Base-by-base conservation (phyloP, 495 filamentous ascomycete species). In the Podospora comata region DNA sequence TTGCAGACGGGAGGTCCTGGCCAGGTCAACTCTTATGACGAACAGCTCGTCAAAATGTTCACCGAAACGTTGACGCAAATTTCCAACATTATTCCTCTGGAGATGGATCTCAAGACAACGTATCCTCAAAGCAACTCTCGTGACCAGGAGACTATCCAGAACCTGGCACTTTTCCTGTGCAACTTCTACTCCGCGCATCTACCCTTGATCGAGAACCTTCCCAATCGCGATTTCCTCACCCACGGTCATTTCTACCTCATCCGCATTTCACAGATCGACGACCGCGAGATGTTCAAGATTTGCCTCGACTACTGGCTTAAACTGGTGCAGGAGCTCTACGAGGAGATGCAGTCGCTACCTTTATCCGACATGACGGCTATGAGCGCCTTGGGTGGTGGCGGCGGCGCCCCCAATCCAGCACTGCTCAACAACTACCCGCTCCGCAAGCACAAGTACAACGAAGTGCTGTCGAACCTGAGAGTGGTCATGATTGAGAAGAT, bases 401-500 rank as follows among this genome's bases (percentile, higher is more conserved):
- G 79, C 56, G 94, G 93, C 32, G 94, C 94, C 0, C 89, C 92
- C 53, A 91, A 97, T 78, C 94, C 95, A 2, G 86, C 80, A 54
- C 82, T 94, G 13, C 83, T 98, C 62, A 87, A 86, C 69, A 94
- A 91, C 77, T 96, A 94, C 73, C 93, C 96, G 23, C 84, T 99
- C 26, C 88, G 96, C 39, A 98, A 98, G 82, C 94, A 99, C 83
- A 97, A 97, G 79, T 99, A 98, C 76, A 89, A 89, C 68, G 92
- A 96, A 72, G 90, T 99, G 16, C 82, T 99, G 20, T 93, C 94
- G 9, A 97, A 97, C 75, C 84, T 99, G 60, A 89, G 95, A 67
- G 90, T 92, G 55, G 95, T 99, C 56, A 99, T 99, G 95, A 97
- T 99, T 70, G 95, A 99, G 82, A 96, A 97, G 80, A 98, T 99